phyloP scores from a whole-genome alignment of 2,329 filamentous ascomycete genomes.

The Ophiognomonia clavigignenti-juglandacearum region DNA sequence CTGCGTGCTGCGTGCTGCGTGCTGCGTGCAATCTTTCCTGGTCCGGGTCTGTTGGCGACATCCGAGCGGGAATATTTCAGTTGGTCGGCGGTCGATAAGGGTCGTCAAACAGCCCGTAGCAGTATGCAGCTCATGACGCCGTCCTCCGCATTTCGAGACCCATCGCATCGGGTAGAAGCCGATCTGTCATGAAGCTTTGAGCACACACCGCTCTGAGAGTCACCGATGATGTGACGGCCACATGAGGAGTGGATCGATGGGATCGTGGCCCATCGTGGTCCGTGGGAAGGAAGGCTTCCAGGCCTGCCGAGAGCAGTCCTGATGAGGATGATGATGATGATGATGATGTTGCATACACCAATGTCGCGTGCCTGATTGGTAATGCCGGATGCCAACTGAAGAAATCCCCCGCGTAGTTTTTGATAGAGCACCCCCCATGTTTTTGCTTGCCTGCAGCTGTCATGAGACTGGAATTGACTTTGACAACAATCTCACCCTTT shows the following conservation, averaged over 20 bases:
- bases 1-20: too few species aligned
- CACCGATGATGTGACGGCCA: background rate
- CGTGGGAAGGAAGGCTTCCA: too few species aligned
- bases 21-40: too few species aligned
- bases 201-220: background rate
- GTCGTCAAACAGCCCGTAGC: too few species aligned
- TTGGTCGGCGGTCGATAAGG: too few species aligned
- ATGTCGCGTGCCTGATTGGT: too few species aligned
- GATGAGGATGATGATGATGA: too few species aligned
- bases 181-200: conserved; percentile 3
- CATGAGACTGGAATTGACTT: background rate
- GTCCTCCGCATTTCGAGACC: conserved; percentile 8
- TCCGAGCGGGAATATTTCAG: too few species aligned
- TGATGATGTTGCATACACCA: too few species aligned
- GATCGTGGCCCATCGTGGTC: too few species aligned
- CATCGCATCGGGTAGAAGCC: conserved; percentile 10
- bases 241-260: background rate
- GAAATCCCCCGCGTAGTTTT: background rate
- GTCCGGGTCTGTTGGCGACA: too few species aligned
- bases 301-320: too few species aligned
- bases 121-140: background rate
- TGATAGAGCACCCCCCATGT: conserved; percentile 14
- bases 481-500: background rate
- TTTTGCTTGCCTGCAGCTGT: conserved; percentile 15
- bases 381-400: background rate